Conservation (phyloP, 2,329 filamentous ascomycete species). For the Davidsoniella virescens region DNA sequence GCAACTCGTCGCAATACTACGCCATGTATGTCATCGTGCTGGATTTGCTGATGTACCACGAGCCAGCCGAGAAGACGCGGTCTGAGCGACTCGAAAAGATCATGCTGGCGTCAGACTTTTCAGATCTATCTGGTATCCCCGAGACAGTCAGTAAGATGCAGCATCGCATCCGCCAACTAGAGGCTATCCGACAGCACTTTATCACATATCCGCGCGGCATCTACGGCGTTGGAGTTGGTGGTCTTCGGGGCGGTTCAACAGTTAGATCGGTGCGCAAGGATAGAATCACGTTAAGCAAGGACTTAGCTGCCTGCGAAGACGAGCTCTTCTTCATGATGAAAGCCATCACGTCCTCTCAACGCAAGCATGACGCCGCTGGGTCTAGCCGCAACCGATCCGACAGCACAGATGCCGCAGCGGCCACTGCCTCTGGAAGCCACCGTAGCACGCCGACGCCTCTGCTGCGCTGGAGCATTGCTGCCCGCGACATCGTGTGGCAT, state of each 20-base stretch:
- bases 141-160: constrained; percentile 86
- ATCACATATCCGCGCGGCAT: constrained; percentile 69
- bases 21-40: constrained; percentile 96
- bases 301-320: constrained; percentile 79
- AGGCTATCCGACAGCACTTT: constrained; percentile 94
- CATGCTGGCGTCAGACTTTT: constrained; percentile 96
- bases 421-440: background rate
- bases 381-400: background rate
- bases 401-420: constrained; percentile 30
- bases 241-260: background rate
- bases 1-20: constrained; percentile 95
- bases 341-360: constrained; percentile 89
- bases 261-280: constrained; percentile 51
- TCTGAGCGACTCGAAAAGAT: constrained; percentile 94
- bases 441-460: constrained; percentile 46
- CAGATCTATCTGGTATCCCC: constrained; percentile 81
- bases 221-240: background rate
- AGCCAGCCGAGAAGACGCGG: constrained; percentile 92
- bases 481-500: constrained; percentile 93
- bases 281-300: constrained; percentile 71
- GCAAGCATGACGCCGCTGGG: constrained; percentile 52
- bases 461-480: constrained; percentile 84
- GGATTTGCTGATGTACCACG: constrained; percentile 88
- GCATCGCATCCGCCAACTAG: constrained; percentile 78
- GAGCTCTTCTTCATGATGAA: constrained; percentile 99